Evolutionary conservation across 2,329 filamentous ascomycete species (phyloP), one percentile per base, ranked within the genome.

Genomic region (Verticillium albo-atrum): DNA sequence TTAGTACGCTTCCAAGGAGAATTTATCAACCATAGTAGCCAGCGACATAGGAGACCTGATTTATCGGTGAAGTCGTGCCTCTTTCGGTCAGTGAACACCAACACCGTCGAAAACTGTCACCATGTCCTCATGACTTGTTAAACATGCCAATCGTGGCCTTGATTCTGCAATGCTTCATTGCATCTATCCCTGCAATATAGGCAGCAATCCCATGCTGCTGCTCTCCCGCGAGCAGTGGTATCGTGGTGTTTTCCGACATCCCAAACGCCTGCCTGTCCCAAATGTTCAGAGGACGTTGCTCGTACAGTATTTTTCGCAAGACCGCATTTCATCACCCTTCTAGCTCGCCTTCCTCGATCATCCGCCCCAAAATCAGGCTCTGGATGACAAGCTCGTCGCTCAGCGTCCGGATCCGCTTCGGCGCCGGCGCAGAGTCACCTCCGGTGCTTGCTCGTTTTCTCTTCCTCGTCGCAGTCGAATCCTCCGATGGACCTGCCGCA

Each of bases 311-410:
- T 23, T 5, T 42, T 6, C 42, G 10, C 9, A 9, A 32, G 30
- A 32, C 10, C 23, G 37, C 10, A 23, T 23, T 2, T 9, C 28
- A 25, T 62, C 32, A 64, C 9, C 34, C 59, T 32, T 63, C 62
- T 14, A 78, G 68, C 65, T 85, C 82, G 14, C 76, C 80, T 55
- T 85, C 83, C 62, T 91, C 88, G 57, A 92, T 84, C 65, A 97
- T 75, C 62, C 87, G 85, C 1, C 93, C 94, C 56, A 97, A 72
- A 63, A 99, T 97, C 61, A 98, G 77, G 72, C 92, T 97, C 79
- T 99, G 94, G 58, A 96, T 88, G 25, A 98, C 86, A 70, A 94
- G 86, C 74, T 98, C 94, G 71, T 96, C 89, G 59, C 88, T 89
- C 57, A 96, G 83, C 52, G 95, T 82, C 63, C 82, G 83, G 37